Conservation (phyloP, 2,329 filamentous ascomycete species). For the Pseudomassariella vexata region DNA sequence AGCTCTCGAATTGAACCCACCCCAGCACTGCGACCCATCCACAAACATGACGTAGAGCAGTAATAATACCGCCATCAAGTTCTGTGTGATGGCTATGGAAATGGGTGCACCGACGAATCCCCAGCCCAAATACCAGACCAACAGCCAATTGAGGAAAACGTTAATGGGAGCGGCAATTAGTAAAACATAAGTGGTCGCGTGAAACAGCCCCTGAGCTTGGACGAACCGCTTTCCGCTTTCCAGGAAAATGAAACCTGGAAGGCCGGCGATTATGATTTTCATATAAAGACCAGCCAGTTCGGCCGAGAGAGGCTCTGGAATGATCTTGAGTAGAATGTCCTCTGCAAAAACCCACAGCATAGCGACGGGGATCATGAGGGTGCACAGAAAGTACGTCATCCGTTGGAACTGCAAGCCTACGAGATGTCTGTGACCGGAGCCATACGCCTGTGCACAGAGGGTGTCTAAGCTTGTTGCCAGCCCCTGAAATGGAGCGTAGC, state of each 20-base stretch:
- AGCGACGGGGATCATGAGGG: slow-evolving; percentile 65
- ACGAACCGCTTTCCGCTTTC: slow-evolving; percentile 75
- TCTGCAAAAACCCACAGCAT: slow-evolving; percentile 65
- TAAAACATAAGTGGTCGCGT: slow-evolving; percentile 72
- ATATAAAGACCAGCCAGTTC: slow-evolving; percentile 68
- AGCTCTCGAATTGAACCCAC: slow-evolving; percentile 65
- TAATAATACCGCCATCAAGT: slow-evolving; percentile 65
- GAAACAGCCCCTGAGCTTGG: slow-evolving; percentile 77
- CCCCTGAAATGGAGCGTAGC: slow-evolving; percentile 74
- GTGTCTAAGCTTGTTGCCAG: slow-evolving; percentile 88
- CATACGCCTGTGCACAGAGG: slow-evolving; percentile 88
- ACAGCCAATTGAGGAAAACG: slow-evolving; percentile 70
- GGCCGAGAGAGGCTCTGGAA: slow-evolving; percentile 68
- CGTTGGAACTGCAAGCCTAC: slow-evolving; percentile 79
- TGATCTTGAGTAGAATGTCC: slow-evolving; percentile 56
- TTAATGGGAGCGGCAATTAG: slow-evolving; percentile 72
- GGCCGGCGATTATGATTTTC: slow-evolving; percentile 61
- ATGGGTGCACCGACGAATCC: slow-evolving; percentile 75
- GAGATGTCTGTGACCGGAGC: slow-evolving; percentile 81
- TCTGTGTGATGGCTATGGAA: slow-evolving; percentile 70
- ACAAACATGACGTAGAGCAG: slow-evolving; percentile 69
- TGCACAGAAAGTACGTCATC: slow-evolving; percentile 72
- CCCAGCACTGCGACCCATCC: slow-evolving; percentile 72
- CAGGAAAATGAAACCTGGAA: slow-evolving; percentile 71
- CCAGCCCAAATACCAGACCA: slow-evolving; percentile 66